These are phyloP conservation scores for Melaleuca quinquenervia DNA, from an alignment of 345 rosid genomes.

Conservation along the genomic window DNA sequence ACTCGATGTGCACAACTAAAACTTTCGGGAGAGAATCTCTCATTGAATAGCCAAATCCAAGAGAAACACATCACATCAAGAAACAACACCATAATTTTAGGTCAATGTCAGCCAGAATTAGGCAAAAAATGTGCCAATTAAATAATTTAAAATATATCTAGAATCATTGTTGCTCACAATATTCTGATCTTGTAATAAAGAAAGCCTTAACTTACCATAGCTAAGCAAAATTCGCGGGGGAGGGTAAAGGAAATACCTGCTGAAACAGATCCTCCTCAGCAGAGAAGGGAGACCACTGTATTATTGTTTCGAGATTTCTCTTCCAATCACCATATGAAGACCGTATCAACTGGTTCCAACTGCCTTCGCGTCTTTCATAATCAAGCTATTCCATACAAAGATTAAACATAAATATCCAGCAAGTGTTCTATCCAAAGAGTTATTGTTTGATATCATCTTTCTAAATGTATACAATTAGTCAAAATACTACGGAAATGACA, in stretches of 20 bases:
- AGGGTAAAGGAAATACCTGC: slow-evolving; percentile 40
- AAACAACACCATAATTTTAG: not conserved
- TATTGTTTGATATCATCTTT: not conserved
- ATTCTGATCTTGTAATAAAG: not conserved
- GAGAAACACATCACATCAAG: not conserved
- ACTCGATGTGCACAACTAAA: too few relatives aligned
- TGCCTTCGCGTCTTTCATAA: slow-evolving; percentile 43
- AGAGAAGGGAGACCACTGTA: slow-evolving; percentile 81
- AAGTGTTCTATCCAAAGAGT: not conserved
- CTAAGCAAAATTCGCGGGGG: not conserved
- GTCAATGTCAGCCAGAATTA: not conserved
- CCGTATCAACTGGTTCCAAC: slow-evolving; percentile 49
- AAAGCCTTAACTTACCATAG: not conserved
- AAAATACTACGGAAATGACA: not conserved
- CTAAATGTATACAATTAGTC: not conserved
- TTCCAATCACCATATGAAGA: slow-evolving; percentile 51
- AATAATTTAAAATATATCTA: not conserved
- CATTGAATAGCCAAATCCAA: not conserved
- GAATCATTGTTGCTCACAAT: not conserved
- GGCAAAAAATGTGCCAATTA: not conserved
- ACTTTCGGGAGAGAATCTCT: not conserved
- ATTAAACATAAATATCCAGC: not conserved
- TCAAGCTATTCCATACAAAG: slow-evolving; percentile 38
- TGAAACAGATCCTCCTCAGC: slow-evolving; percentile 64
- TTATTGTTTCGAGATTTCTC: slow-evolving; percentile 52